phyloP scores from a whole-genome alignment of 179 eudicot genomes.

The Amaranthus tricolor region DNA sequence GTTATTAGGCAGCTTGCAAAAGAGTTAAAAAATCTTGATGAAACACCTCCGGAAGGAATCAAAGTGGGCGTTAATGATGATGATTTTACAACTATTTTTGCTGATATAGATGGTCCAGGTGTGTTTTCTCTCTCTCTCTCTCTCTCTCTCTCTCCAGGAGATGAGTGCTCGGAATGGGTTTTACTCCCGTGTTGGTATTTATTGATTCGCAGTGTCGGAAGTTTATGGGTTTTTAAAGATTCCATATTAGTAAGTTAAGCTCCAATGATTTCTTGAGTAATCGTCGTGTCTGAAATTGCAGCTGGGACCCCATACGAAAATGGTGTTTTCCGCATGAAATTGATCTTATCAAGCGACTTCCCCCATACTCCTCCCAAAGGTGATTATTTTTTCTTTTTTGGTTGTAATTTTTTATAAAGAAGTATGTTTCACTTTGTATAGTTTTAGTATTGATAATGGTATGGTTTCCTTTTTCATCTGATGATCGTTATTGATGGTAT shows the following conservation, averaged over 20 bases:
- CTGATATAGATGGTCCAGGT: slow-evolving; percentile 98
- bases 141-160: not conserved
- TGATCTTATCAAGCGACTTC: slow-evolving; percentile 81
- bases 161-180: too few relatives aligned
- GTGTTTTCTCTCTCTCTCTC: slow-evolving; percentile 6
- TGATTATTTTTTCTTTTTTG: slow-evolving; percentile 10
- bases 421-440: not conserved
- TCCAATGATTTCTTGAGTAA: slow-evolving; percentile 8
- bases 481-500: not conserved
- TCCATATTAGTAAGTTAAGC: not conserved
- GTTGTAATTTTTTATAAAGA: not conserved
- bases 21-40: slow-evolving; percentile 95
- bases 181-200: not conserved
- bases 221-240: not conserved
- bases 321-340: slow-evolving; percentile 95
- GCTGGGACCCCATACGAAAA: slow-evolving; percentile 97
- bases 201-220: not conserved
- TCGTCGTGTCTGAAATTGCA: slow-evolving; percentile 39
- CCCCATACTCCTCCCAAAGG: slow-evolving; percentile 96
- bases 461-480: not conserved
- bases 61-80: slow-evolving; percentile 91
- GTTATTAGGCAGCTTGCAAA: slow-evolving; percentile 90
- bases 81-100: slow-evolving; percentile 83
- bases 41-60: slow-evolving; percentile 97
- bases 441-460: not conserved